Conservation (phyloP, 371 early-diverging fungal species). For the Apophysomyces variabilis region DNA sequence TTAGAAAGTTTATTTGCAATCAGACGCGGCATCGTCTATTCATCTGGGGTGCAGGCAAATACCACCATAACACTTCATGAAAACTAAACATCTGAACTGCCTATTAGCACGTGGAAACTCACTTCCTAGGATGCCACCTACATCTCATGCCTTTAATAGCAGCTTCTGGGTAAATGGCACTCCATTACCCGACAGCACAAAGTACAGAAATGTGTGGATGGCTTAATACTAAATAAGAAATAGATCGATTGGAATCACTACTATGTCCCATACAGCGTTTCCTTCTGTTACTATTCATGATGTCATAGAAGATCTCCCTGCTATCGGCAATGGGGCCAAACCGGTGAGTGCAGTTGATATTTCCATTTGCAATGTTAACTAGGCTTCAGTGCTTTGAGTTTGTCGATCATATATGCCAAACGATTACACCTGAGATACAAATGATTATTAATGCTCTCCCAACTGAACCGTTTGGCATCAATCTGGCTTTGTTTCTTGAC, state of each 20-base stretch:
- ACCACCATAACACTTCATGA: no score
- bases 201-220: not conserved
- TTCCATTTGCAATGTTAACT: not conserved
- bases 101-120: constrained; percentile 4
- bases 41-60: constrained; percentile 30
- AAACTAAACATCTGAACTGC: not conserved
- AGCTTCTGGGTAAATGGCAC: not conserved
- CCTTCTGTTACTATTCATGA: not conserved
- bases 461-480: not conserved
- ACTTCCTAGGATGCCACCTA: not conserved
- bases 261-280: not conserved
- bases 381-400: not conserved
- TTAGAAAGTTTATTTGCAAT: no score
- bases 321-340: not conserved
- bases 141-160: not conserved
- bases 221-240: not conserved
- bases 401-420: constrained; percentile 4
- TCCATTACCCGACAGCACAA: not conserved
- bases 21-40: constrained; percentile 27
- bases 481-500: not conserved
- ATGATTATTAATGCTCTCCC: constrained; percentile 9
- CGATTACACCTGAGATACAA: not conserved
- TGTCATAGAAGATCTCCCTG: constrained; percentile 13
- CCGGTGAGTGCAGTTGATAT: not conserved
- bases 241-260: not conserved